These are phyloP conservation scores for Cladophialophora carrionii DNA, from an alignment of 2,329 filamentous ascomycete species.

Conservation along the genomic window DNA sequence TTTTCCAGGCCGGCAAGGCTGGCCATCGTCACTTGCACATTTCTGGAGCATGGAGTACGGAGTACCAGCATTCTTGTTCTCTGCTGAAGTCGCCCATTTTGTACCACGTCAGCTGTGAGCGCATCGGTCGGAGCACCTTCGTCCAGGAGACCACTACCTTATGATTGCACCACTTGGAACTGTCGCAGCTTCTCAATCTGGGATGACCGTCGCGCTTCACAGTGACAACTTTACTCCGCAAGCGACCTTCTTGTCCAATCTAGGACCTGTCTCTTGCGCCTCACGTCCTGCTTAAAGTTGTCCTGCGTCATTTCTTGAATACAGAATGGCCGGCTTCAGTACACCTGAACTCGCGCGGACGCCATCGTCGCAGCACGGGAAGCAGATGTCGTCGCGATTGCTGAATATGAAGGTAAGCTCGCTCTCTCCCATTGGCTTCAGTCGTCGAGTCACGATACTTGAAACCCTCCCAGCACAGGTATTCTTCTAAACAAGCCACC, in stretches of 20 bases:
- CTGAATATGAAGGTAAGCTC: slow-evolving; percentile 39
- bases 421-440: neutral
- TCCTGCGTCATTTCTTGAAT: neutral
- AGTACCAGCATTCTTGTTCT: neutral
- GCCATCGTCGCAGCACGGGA: slow-evolving; percentile 24
- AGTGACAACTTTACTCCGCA: neutral
- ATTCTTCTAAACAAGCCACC: slow-evolving; percentile 4
- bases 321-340: slow-evolving; percentile 31
- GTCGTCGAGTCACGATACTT: neutral
- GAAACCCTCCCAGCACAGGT: neutral
- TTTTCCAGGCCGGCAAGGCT: neutral
- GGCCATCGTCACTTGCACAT: neutral
- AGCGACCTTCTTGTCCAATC: neutral
- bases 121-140: neutral
- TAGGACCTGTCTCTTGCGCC: neutral
- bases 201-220: neutral
- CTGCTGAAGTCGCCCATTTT: neutral
- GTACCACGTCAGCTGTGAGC: neutral
- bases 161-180: neutral
- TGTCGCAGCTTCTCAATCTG: neutral
- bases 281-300: neutral
- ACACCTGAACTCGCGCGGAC: slow-evolving; percentile 17
- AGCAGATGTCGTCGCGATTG: slow-evolving; percentile 38
- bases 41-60: neutral
- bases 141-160: neutral